These are phyloP conservation scores for Pseudogymnoascus verrucosus DNA, from an alignment of 2,329 filamentous ascomycete genomes.

Conservation along the genomic window DNA sequence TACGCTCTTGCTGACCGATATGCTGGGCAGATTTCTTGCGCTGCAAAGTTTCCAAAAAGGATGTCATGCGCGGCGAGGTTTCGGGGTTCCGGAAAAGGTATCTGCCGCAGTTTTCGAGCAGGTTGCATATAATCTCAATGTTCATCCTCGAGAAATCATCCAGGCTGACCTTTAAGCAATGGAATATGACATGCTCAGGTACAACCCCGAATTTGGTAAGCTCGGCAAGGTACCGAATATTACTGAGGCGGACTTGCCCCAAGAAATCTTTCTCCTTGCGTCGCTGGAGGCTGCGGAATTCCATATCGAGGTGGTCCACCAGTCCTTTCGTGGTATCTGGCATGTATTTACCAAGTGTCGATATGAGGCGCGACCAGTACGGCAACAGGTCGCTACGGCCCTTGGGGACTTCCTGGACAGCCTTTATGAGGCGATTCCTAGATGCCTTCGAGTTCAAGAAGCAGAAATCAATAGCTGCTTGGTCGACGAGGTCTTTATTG, in stretches of 20 bases:
- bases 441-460: constrained; percentile 98
- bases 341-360: constrained; percentile 89
- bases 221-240: constrained; percentile 95
- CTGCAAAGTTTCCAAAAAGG: constrained; percentile 88
- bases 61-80: constrained; percentile 85
- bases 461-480: constrained; percentile 92
- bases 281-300: constrained; percentile 91
- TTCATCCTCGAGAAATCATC: constrained; percentile 99
- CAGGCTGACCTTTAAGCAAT: constrained; percentile 93
- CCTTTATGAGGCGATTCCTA: constrained; percentile 85
- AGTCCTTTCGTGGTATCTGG: constrained; percentile 87
- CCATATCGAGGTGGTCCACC: constrained; percentile 86
- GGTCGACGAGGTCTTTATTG: constrained; percentile 84
- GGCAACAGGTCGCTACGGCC: constrained; percentile 86
- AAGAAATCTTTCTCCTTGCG: constrained; percentile 97
- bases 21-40: constrained; percentile 95
- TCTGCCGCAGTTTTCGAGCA: constrained; percentile 91
- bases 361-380: constrained; percentile 84
- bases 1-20: constrained; percentile 89
- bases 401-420: constrained; percentile 88
- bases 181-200: constrained; percentile 96
- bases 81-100: constrained; percentile 90
- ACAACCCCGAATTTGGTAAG: constrained; percentile 97
- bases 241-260: constrained; percentile 84
- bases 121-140: constrained; percentile 94